These are phyloP conservation scores for Cryptococcus sp. DNA, from an alignment of 1,284 basidiomycete species.

Conservation along the genomic window DNA sequence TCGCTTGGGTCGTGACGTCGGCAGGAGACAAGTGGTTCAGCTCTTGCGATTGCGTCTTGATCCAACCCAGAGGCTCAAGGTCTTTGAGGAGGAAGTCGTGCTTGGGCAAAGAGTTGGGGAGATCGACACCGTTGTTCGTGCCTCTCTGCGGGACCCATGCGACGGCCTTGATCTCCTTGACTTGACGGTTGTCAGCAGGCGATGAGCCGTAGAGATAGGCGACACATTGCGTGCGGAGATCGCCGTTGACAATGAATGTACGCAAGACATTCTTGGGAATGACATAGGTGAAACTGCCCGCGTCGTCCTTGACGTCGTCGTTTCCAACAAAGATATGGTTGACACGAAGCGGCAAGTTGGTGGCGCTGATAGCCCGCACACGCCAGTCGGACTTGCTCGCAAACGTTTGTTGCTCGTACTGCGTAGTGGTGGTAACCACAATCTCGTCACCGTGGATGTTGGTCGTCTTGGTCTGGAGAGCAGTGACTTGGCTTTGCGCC, in stretches of 20 bases:
- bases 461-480: constrained; percentile 95
- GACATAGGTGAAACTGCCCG: constrained; percentile 89
- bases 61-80: constrained; percentile 94
- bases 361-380: constrained; percentile 91
- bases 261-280: constrained; percentile 96
- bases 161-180: constrained; percentile 97
- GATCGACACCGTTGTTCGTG: constrained; percentile 87
- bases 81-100: constrained; percentile 95
- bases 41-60: constrained; percentile 92
- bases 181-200: constrained; percentile 94
- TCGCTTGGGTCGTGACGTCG: constrained; percentile 94
- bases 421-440: constrained; percentile 93
- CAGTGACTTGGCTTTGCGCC: constrained; percentile 86
- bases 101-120: constrained; percentile 81
- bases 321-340: constrained; percentile 99
- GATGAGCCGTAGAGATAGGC: constrained; percentile 91
- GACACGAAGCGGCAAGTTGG: constrained; percentile 90
- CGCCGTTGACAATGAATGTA: constrained; percentile 90
- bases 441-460: constrained; percentile 93
- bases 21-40: constrained; percentile 87
- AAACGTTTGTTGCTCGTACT: constrained; percentile 97
- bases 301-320: constrained; percentile 96
- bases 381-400: constrained; percentile 99
- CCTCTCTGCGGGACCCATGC: constrained; percentile 96
- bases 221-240: constrained; percentile 94